Conservation (phyloP, 148 eudicot genomes). For the Chenopodium suecicum region DNA sequence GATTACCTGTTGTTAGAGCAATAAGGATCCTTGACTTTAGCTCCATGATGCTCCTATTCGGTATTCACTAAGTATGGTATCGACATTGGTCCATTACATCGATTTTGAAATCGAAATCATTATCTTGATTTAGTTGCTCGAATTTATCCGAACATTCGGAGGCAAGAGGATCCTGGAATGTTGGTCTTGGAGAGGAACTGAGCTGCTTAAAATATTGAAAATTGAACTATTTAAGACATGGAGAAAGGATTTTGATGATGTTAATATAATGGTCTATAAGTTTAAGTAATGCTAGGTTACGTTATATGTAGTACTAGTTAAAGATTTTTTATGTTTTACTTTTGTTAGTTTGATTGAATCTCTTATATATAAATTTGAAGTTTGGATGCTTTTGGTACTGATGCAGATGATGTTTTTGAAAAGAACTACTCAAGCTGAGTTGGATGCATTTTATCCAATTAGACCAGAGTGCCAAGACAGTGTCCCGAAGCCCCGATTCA, state of each 20-base stretch:
- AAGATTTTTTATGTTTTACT: neutral
- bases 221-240: neutral
- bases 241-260: neutral
- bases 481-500: constrained; percentile 74
- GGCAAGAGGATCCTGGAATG: neutral
- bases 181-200: neutral
- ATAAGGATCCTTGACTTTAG: neutral
- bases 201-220: neutral
- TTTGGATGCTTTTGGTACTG: constrained; percentile 14
- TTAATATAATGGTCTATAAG: neutral
- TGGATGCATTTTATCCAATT: constrained; percentile 60
- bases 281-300: neutral
- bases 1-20: neutral
- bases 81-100: neutral
- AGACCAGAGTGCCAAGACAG: constrained; percentile 75
- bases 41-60: neutral
- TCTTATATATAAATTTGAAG: neutral
- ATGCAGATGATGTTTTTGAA: constrained; percentile 31
- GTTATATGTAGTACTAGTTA: neutral
- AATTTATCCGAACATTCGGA: too few relatives aligned
- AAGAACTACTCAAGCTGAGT: constrained; percentile 54
- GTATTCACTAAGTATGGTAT: neutral
- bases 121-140: too few relatives aligned
- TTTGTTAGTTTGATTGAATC: neutral
- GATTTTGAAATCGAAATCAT: neutral